Evolutionary conservation across 768 basidiomycete species (phyloP), one percentile per base, ranked within the genome.

Genomic region (Lactarius deliciosus): DNA sequence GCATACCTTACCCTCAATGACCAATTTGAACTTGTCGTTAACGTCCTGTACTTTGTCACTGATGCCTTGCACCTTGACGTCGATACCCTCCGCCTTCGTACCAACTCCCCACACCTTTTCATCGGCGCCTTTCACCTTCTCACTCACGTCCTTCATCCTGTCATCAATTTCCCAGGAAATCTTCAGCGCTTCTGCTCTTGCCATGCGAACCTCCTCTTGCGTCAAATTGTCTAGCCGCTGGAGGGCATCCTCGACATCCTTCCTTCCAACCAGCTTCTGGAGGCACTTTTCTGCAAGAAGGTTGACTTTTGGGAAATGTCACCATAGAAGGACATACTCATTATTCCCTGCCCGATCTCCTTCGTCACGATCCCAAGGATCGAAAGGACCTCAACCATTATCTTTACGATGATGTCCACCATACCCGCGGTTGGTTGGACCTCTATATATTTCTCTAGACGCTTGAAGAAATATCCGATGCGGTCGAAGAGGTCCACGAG

Each of bases 361-460:
- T 34, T 40, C 16, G 56, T 45, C 53, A 38, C 22, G 18, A 55
- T 54, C 36, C 36, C 53, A 18, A 62, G 50, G 25, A 62, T 38
- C 15, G 22, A 54, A 6, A 62, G 61, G 16, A 55, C 25, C 16
- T 62, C 61, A 2, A 30, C 36, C 50, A 62, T 54, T 22, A 64
- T 43, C 43, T 45, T 36, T 0, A 64, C 63, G 13, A 64, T 57
- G 3, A 57, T 28, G 0, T 64, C 56, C 41, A 1, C 34, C 41
- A 64, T 57, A 11, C 15, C 43, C 3, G 8, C 41, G 0, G 32
- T 64, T 11, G 32, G n/a, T 11, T 30, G 56, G 43, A 45, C 10
- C 13, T 45, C 41, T 5, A 45, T 47, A 36, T 64, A 64, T 0
- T 13, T 16, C 32, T 64, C 63, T 9, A 64, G 34, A 2, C 63